Evolutionary conservation across 371 early-diverging fungal species (phyloP).

Genomic region (Thermomucor indicae-seudaticae): DNA sequence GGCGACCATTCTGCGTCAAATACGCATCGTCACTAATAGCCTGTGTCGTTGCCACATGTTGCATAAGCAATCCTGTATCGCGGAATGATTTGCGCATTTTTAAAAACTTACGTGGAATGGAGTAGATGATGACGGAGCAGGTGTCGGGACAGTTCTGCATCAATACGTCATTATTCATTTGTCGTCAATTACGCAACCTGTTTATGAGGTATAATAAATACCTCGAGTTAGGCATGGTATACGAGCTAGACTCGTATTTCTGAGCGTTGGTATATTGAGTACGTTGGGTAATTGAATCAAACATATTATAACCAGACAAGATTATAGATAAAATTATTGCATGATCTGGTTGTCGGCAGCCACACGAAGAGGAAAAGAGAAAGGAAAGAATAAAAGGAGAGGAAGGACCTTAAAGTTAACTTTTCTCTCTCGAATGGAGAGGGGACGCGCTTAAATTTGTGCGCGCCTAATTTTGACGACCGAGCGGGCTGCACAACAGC

Average conservation of each 20-base stretch:
- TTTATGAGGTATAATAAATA: no score
- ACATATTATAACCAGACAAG: no score
- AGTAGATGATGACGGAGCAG: conserved; percentile 3
- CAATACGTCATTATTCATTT: no score
- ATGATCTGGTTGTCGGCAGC: background rate
- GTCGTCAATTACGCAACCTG: no score
- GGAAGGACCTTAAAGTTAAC: background rate
- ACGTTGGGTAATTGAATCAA: conserved; percentile 4
- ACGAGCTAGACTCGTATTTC: no score
- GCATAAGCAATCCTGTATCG: no score
- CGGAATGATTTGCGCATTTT: no score
- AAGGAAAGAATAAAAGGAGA: background rate
- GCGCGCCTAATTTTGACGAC: conserved; percentile 1
- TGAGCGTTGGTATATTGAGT: background rate
- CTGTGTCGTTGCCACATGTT: no score
- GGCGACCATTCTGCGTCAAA: background rate
- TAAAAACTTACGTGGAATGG: conserved; percentile 3
- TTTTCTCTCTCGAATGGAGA: no score
- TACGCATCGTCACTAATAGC: background rate
- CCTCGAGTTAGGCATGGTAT: no score
- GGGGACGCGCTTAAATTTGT: background rate
- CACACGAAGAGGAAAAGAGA: background rate
- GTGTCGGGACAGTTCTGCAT: background rate
- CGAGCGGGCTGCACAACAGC: background rate
- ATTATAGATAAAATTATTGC: background rate